Conservation (phyloP, 176 grass and related monocot genomes). For the Tillandsia fasciculata region DNA sequence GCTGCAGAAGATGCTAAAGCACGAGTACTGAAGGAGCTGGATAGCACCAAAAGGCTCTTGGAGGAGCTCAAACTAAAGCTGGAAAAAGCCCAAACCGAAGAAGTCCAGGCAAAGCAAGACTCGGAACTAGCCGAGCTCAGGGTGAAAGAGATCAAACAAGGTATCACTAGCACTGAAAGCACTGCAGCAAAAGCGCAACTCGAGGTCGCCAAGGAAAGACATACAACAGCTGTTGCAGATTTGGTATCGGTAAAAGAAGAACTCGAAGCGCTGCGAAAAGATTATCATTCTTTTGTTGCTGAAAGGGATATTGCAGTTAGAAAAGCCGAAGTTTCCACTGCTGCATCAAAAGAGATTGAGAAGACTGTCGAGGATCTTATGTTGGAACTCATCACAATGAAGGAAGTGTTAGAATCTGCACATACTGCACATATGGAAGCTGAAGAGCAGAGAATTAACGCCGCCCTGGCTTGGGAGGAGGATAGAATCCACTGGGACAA, state of each 20-base stretch:
- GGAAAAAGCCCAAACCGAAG: conserved; percentile 49
- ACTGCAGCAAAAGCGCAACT: conserved; percentile 50
- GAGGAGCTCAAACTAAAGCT: conserved; percentile 60
- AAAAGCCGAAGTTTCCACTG: conserved; percentile 34
- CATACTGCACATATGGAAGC: conserved; percentile 52
- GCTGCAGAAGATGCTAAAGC: conserved; percentile 35
- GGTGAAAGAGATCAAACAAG: conserved; percentile 54
- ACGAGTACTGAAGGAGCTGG: conserved; percentile 31
- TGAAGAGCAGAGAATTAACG: conserved; percentile 47
- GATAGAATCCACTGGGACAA: conserved; percentile 50
- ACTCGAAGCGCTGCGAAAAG: conserved; percentile 42
- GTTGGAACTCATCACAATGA: conserved; percentile 40
- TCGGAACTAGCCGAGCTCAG: conserved; percentile 46
- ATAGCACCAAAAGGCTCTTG: conserved; percentile 29
- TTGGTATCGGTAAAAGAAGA: conserved; percentile 54
- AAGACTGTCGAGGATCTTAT: conserved; percentile 48
- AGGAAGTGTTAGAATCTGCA: conserved; percentile 43
- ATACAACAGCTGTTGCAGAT: conserved; percentile 33
- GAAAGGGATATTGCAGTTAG: conserved; percentile 33
- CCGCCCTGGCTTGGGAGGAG: conserved; percentile 39
- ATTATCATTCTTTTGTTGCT: conserved; percentile 39
- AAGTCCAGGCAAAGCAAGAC: conserved; percentile 57
- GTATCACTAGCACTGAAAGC: conserved; percentile 39
- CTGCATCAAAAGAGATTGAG: conserved; percentile 41
- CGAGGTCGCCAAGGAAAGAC: conserved; percentile 41